These are phyloP conservation scores for Dothistroma pini DNA, from an alignment of 2,329 filamentous ascomycete genomes.

Conservation along the genomic window DNA sequence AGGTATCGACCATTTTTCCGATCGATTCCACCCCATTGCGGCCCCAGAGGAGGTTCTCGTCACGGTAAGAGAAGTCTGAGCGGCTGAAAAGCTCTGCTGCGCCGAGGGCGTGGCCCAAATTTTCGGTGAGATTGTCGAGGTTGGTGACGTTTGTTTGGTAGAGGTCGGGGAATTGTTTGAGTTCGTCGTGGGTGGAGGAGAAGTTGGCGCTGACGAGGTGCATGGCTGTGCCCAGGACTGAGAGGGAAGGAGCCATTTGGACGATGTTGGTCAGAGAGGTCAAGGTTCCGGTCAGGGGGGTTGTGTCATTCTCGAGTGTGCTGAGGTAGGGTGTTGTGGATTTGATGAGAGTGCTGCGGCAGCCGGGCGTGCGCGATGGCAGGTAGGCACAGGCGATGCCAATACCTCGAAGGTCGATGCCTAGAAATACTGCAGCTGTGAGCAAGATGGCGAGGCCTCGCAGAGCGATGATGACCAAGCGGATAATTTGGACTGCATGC, in stretches of 20 bases:
- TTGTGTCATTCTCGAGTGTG: not conserved
- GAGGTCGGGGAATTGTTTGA: not conserved
- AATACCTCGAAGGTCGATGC: not conserved
- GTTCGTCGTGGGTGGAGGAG: not conserved
- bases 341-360: not conserved
- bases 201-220: not conserved
- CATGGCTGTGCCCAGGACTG: not conserved
- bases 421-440: not conserved
- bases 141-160: not conserved
- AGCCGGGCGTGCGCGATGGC: not conserved
- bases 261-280: not conserved
- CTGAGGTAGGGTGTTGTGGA: not conserved
- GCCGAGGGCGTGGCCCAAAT: not conserved
- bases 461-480: not conserved
- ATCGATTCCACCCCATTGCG: not conserved
- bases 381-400: not conserved
- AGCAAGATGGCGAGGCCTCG: not conserved
- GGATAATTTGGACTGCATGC: not conserved
- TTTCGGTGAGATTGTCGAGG: not conserved
- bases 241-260: not conserved
- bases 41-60: not conserved
- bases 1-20: not conserved
- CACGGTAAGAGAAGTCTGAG: not conserved
- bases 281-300: not conserved
- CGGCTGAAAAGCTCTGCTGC: not conserved